These are phyloP conservation scores for Akanthomyces lecanii DNA, from an alignment of 2,329 filamentous ascomycete genomes.

Conservation along the genomic window DNA sequence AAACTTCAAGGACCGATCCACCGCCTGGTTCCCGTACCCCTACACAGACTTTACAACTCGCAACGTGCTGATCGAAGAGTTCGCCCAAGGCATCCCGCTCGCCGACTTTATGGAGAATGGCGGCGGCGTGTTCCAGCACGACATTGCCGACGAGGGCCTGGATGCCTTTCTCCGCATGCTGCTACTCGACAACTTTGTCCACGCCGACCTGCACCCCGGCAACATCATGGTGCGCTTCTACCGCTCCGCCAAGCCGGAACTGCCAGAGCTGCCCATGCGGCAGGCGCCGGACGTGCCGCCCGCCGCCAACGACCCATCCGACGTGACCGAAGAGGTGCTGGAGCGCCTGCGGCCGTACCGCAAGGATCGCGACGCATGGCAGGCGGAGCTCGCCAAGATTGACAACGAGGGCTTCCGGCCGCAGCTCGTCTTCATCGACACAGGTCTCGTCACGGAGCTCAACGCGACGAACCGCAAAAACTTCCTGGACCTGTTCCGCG, in stretches of 20 bases:
- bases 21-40: slow-evolving; percentile 95
- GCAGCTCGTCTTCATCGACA: slow-evolving; percentile 96
- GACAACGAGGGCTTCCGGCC: slow-evolving; percentile 86
- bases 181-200: slow-evolving; percentile 94
- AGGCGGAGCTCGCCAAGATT: slow-evolving; percentile 66
- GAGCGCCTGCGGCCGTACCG: slow-evolving; percentile 69
- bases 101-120: slow-evolving; percentile 87
- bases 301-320: slow-evolving; percentile 50
- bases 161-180: slow-evolving; percentile 97
- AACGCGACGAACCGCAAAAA: slow-evolving; percentile 82
- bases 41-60: slow-evolving; percentile 90
- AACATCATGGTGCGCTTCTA: slow-evolving; percentile 99
- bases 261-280: slow-evolving; percentile 36
- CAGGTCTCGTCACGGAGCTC: slow-evolving; percentile 88
- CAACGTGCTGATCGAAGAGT: slow-evolving; percentile 91
- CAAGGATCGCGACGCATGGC: slow-evolving; percentile 67
- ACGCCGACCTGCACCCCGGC: slow-evolving; percentile 92
- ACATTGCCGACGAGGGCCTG: slow-evolving; percentile 90
- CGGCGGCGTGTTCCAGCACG: slow-evolving; percentile 86
- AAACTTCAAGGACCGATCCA: slow-evolving; percentile 84
- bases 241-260: slow-evolving; percentile 67
- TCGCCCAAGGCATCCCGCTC: slow-evolving; percentile 88
- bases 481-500: slow-evolving; percentile 93
- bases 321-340: slow-evolving; percentile 85
- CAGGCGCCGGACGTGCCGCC: slow-evolving; percentile 27